phyloP scores from a whole-genome alignment of 179 eudicot genomes.

The Beta corolliflora region DNA sequence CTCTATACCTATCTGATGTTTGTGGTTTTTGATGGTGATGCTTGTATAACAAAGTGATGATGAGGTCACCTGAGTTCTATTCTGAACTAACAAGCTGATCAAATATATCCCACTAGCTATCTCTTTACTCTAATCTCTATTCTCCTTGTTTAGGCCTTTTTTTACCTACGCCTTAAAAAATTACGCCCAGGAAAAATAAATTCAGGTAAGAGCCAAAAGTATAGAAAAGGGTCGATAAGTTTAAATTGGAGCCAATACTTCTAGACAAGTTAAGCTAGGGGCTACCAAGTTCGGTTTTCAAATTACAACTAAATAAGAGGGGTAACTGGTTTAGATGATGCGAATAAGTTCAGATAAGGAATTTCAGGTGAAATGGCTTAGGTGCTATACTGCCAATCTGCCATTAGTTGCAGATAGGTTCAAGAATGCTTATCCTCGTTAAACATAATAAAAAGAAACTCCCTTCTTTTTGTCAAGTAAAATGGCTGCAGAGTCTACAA shows the following conservation, averaged over 20 bases:
- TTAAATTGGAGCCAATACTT: neutral
- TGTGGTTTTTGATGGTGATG: neutral
- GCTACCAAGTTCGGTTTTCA: neutral
- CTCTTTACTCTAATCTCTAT: neutral
- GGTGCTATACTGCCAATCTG: neutral
- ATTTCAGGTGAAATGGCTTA: neutral
- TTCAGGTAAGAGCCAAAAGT: too few species aligned
- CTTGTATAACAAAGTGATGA: neutral
- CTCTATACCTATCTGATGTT: too few species aligned
- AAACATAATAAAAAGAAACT: neutral
- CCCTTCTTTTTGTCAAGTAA: neutral
- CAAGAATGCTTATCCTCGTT: neutral
- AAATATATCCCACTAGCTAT: neutral
- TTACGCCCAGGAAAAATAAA: neutral
- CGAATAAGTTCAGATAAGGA: neutral
- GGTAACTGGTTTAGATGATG: neutral
- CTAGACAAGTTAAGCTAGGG: neutral
- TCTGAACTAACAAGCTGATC: neutral
- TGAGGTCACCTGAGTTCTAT: neutral
- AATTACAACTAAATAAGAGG: neutral
- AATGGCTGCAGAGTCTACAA: neutral
- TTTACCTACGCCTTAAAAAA: too few species aligned
- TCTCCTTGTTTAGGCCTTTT: neutral
- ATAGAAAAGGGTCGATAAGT: too few species aligned
- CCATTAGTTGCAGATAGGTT: neutral